These are phyloP conservation scores for Kluyveromyces nonfermentans DNA, from an alignment of 805 yeast species.

Conservation along the genomic window DNA sequence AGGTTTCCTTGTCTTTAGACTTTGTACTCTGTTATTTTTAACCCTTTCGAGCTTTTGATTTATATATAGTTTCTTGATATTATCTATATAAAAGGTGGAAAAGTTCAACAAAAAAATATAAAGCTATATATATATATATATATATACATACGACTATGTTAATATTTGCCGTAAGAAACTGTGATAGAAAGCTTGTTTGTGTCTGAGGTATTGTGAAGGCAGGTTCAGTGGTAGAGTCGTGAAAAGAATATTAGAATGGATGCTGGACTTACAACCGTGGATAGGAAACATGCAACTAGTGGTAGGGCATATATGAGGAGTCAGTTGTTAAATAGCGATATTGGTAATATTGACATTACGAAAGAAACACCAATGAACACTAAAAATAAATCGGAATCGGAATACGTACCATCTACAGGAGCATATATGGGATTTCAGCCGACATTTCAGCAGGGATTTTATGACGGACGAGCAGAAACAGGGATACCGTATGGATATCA, in stretches of 20 bases:
- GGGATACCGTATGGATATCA: background rate
- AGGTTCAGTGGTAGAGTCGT: background rate
- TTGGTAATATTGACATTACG: conserved; percentile 38
- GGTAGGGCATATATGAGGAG: conserved; percentile 22
- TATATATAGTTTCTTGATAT: background rate
- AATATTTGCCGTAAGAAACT: no score
- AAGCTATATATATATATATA: no score
- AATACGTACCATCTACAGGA: background rate
- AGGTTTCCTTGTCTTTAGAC: background rate
- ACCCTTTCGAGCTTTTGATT: background rate
- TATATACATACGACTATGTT: no score
- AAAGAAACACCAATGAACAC: conserved; percentile 32
- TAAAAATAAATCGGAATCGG: conserved; percentile 7
- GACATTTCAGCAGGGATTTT: background rate
- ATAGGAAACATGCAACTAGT: conserved; percentile 4
- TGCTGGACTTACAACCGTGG: conserved; percentile 26
- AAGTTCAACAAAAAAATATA: no score
- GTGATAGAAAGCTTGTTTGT: no score
- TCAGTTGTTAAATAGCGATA: conserved; percentile 31
- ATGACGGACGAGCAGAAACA: background rate
- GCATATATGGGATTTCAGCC: background rate
- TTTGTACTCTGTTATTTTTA: background rate
- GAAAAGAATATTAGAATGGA: conserved; percentile 19
- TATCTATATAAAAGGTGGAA: background rate
- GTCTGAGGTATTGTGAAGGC: no score